phyloP scores from a whole-genome alignment of 108 stramenopile species.

The Cylindrotheca fusiformis region DNA sequence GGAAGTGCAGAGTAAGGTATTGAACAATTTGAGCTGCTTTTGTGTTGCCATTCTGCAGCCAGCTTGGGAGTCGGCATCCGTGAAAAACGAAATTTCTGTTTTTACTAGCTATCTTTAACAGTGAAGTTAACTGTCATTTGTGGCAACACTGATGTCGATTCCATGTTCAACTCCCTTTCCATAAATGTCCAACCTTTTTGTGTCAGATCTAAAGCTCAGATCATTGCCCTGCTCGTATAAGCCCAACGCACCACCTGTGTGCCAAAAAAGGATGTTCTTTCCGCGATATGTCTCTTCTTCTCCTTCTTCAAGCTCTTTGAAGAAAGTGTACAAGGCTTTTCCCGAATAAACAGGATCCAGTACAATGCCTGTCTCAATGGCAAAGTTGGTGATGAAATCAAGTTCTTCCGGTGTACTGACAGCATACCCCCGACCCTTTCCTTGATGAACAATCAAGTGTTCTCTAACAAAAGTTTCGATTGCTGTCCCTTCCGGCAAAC shows the following conservation, averaged over 20 bases:
- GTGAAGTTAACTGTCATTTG: neutral
- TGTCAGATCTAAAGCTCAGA: constrained; percentile 39
- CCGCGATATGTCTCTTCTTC: constrained; percentile 39
- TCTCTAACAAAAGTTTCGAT: constrained; percentile 56
- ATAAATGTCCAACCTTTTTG: constrained; percentile 55
- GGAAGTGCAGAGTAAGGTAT: constrained; percentile 21
- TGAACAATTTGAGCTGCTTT: constrained; percentile 26
- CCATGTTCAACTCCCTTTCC: constrained; percentile 21
- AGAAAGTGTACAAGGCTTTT: constrained; percentile 82
- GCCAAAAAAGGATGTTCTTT: constrained; percentile 82
- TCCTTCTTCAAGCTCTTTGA: constrained; percentile 49
- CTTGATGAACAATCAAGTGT: constrained; percentile 62
- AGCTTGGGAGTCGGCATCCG: no score
- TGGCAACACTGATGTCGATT: constrained; percentile 14
- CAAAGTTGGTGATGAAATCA: constrained; percentile 63
- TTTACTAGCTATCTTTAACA: no score
- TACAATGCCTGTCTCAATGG: constrained; percentile 74
- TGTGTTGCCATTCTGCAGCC: no score
- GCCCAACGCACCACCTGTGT: constrained; percentile 88
- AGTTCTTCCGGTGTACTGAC: constrained; percentile 72
- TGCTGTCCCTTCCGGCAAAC: neutral
- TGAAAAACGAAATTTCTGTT: no score
- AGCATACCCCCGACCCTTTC: constrained; percentile 84
- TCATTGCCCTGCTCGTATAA: constrained; percentile 71
- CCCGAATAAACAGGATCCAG: constrained; percentile 91